Base-by-base conservation (phyloP, 2,329 filamentous ascomycete species). In the Fusarium kyushuense region DNA sequence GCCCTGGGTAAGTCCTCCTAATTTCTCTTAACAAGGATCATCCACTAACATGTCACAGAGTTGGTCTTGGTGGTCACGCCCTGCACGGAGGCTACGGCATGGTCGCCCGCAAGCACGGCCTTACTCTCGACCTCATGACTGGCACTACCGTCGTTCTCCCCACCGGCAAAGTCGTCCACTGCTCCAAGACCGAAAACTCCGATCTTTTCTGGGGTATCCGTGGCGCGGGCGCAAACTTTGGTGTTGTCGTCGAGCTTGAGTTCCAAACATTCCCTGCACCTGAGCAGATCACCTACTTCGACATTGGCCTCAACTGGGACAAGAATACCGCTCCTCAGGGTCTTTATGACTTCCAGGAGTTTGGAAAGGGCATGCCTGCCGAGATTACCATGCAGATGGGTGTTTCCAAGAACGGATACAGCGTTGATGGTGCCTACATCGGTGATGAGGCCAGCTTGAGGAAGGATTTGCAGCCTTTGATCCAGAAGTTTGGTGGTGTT, bases 1-100 rank as follows among this genome's bases (percentile, higher is more conserved):
- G 84, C 67, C 83, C 84, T 3, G 82, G 80, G 83, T 84, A 69
- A 75, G 79, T 62, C 1, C 7, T 12, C 14, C n/a, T 14, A 3
- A 36, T 17, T 1, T 9, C 6, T 9, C 1, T 16, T 8, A 19
- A 7, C 3, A 17, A 38, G 1, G 3, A 13, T 42, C 4, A 17
- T 10, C 1, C 4, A 14, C 63, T 74, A 46, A 73, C n/a, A 3
- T 8, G 6, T 10, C 11, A 6, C 6, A 73, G 73, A 38, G 75
- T 77, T 25, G 76, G 76, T 17, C 53, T 77, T 10, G 73, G 70
- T 19, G 76, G 76, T n/a, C 76, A 76, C 55, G 70, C 72, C 3
- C 65, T 74, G 14, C 72, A 76, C 40, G 76, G 75, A 13, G 76
- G 75, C 35, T 77, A 76, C 60, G 76, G 75, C 2, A 75, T 77